Evolutionary conservation across 352 stramenopile species (phyloP), one percentile per base, ranked within the genome.

Genomic region (Globisporangium polare): DNA sequence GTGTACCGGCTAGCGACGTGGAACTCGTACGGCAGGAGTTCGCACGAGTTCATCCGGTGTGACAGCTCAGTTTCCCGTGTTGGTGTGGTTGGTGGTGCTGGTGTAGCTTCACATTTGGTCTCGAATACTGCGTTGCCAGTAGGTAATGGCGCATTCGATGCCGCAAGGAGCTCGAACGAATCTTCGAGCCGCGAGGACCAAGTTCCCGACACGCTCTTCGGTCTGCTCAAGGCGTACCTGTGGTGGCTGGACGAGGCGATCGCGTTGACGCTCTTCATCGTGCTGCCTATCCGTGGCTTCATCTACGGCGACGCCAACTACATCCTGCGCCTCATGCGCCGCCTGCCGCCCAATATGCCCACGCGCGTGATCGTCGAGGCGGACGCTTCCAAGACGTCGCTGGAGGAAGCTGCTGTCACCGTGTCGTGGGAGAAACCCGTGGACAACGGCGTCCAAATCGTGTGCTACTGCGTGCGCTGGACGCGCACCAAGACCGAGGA

Each of bases 171-270:
- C 45, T 42, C 45, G 43, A 49, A 51, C 27, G 47, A 31, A 6
- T 56, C 43, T 9, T 54, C 39, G 29, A 70, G 33, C 58, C 64
- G 43, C 27, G 55, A 71, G 13, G 63, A 18, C 53, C 13, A 42
- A 0, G 1, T 10, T 8, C 18, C 60, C 7, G 60, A 65, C 51
- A 59, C 72, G n/a, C 35, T 80, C 24, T 79, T 82, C 50, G 65
- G 67, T 9, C 37, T 84, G 46, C 59, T 92, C 29, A 89, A 86
- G 57, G 73, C 74, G 18, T 91, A 91, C 61, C 69, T 92, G 33
- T 94, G 84, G 83, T 94, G 86, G 86, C 71, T 94, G n/a, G 83
- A 94, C 52, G 86, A 94, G 57, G 82, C 78, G 3, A 88, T 94
- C 46, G 73, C 83, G 22, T 68, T 94, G 13, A 81, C 83, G 18